Conservation (phyloP, 768 basidiomycete genomes). For the Boletus bicolor region DNA sequence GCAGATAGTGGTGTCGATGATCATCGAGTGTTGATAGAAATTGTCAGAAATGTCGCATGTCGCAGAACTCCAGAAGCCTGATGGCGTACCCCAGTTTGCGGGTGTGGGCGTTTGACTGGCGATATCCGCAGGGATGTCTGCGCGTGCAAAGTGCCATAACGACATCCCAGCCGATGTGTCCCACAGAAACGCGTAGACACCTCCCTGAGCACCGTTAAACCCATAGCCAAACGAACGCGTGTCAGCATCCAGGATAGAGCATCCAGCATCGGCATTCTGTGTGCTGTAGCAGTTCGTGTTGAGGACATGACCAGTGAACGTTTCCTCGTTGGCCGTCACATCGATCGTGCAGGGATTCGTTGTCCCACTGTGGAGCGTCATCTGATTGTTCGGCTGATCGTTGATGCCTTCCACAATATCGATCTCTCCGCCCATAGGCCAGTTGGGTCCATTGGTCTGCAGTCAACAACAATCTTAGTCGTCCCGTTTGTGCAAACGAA, state of each 20-base stretch:
- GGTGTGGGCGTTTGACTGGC: conserved; percentile 41
- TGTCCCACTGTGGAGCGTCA: conserved; percentile 58
- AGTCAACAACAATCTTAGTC: neutral
- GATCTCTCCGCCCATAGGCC: conserved; percentile 59
- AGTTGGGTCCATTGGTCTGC: conserved; percentile 47
- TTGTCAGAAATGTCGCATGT: conserved; percentile 47
- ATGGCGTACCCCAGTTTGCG: conserved; percentile 47
- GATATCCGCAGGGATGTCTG: conserved; percentile 49
- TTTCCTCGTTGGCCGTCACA: conserved; percentile 4
- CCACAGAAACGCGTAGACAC: conserved; percentile 60
- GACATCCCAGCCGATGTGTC: conserved; percentile 43
- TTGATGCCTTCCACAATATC: conserved; percentile 77
- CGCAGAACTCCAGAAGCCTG: conserved; percentile 47
- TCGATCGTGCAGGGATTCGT: conserved; percentile 33
- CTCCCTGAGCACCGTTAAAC: conserved; percentile 39
- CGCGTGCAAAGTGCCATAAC: conserved; percentile 53
- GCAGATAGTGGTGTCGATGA: conserved; percentile 37
- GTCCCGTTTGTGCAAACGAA: neutral
- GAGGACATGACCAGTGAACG: conserved; percentile 24
- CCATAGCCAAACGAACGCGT: conserved; percentile 38
- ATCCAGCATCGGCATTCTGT: conserved; percentile 43
- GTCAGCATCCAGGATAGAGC: conserved; percentile 42
- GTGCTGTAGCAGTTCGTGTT: conserved; percentile 40
- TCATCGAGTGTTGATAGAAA: conserved; percentile 49
- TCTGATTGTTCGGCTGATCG: conserved; percentile 52